Evolutionary conservation across 2,329 filamentous ascomycete genomes (phyloP), one percentile per base, ranked within the genome.

Genomic region (Thelonectria blattea): DNA sequence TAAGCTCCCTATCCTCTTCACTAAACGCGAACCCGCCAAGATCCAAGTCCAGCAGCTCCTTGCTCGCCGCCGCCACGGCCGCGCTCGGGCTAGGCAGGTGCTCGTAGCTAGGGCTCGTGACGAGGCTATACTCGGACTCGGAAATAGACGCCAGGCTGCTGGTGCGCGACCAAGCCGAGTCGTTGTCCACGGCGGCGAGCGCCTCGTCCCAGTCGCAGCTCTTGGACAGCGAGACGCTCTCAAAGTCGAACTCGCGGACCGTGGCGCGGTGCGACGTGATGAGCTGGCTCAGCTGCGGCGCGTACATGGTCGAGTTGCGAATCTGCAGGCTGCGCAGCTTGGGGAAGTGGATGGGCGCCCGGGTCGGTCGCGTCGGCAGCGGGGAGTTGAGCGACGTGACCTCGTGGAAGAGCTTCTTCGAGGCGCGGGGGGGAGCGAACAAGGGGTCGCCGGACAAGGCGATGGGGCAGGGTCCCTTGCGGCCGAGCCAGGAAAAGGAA

Each of bases 121-220:
- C 73, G 15, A 75, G 65, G 61, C 75, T 74, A 54, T 71, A 71
- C 56, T 74, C 68, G n/a, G 72, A 73, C 58, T 74, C 69, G 12
- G 72, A 73, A 7, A 17, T 24, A 2, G 68, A 63, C 37, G 65
- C 47, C 39, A 69, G 39, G 49, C 70, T 74, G 61, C 70, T 74
- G 47, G 70, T 70, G 20, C 68, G 62, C 24, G 72, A 74, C 76
- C 76, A 78, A n/a, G 67, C 78, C 63, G 74, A 80, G 69, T 72
- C 78, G 63, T 69, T 76, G 63, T 79, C 74, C 58, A 96, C 78
- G 2, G 91, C 90, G 41, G 87, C 85, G n/a, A 96, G 83, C 0
- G 91, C 92, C 30, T 93, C 89, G 60, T 95, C 90, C 92, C 92
- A 96, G 58, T 82, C 89, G 27, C 90, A 92, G 34, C 80, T 80